Base-by-base conservation (phyloP, 176 grass and related monocot species). In the Avena eriantha region DNA sequence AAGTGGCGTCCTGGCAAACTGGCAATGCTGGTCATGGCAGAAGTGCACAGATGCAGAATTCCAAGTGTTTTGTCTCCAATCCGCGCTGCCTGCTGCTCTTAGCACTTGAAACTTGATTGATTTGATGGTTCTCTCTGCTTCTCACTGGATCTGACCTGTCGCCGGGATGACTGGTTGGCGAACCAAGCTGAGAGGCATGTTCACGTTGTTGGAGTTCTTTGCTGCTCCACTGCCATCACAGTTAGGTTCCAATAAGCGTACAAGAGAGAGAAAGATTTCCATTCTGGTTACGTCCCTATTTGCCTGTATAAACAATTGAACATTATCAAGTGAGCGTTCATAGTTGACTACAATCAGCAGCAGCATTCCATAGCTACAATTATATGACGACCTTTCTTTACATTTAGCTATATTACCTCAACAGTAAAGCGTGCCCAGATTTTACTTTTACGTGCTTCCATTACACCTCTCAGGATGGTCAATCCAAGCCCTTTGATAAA, bases 1-100 rank as follows among this genome's bases (percentile, higher is more conserved):
- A 75, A 78, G 73, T 63, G 57, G 63, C 76, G 73, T 79, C 67
- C 36, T 73, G 80, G 77, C 86, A 93, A 88, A 60, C 34, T 74
- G 81, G 79, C 39, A 92, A 94, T 87, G 93, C 90, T 92, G 91
- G 93, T 95, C 96, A 98, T 91, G 78, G 93, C 88, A 87, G 92
- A 80, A 85, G 67, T 35, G 82, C 82, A 22, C 73, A 76, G 46
- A 76, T 76, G 73, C 73, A 76, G 48, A 76, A 53, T 76, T 50
- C 17, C 1, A 33, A 53, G 73, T 33, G 73, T 76, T 53, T 29
- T 10, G 49, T 11, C 73, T 76, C 73, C 26, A 29, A 15, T 33
- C 8, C n/a, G 13, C 24, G 23, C 61, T 65, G 78, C 79, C 86
- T 86, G 69, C 90, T 86, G 83, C 96, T 95, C 92, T 88, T 95